Conservation (phyloP, 768 basidiomycete genomes). For the Serpula lacrymans region DNA sequence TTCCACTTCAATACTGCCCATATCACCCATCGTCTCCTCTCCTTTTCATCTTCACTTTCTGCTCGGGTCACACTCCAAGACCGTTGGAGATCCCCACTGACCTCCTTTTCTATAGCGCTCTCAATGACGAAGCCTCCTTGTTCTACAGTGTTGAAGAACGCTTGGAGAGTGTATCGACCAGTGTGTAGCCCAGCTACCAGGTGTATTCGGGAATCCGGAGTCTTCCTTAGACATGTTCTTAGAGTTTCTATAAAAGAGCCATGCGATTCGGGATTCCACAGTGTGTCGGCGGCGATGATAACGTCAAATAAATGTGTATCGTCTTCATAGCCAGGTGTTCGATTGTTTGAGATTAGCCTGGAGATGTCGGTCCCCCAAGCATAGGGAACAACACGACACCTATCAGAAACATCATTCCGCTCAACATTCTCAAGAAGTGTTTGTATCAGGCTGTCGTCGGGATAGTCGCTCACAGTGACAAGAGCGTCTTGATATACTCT, state of each 20-base stretch:
- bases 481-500: slow-evolving; percentile 36
- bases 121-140: slow-evolving; percentile 44
- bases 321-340: neutral
- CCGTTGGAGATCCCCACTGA: slow-evolving; percentile 35
- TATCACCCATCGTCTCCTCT: slow-evolving; percentile 68
- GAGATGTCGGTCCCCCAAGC: slow-evolving; percentile 59
- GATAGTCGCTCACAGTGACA: slow-evolving; percentile 68
- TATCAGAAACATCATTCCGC: slow-evolving; percentile 43
- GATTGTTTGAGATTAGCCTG: slow-evolving; percentile 21
- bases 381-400: slow-evolving; percentile 54
- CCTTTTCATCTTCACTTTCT: slow-evolving; percentile 60
- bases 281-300: slow-evolving; percentile 69
- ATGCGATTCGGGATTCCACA: slow-evolving; percentile 72
- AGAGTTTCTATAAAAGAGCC: slow-evolving; percentile 51
- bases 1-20: slow-evolving; percentile 63
- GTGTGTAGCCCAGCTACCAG: slow-evolving; percentile 77
- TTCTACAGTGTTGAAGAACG: slow-evolving; percentile 46
- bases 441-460: slow-evolving; percentile 57
- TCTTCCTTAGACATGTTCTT: slow-evolving; percentile 40
- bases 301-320: slow-evolving; percentile 49
- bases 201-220: slow-evolving; percentile 47
- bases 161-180: slow-evolving; percentile 65
- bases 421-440: slow-evolving; percentile 56
- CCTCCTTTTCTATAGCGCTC: slow-evolving; percentile 45
- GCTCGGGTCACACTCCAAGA: slow-evolving; percentile 51